Evolutionary conservation across 2,329 filamentous ascomycete species (phyloP), one percentile per base, ranked within the genome.

Genomic region (Ceratocystis harringtonii): DNA sequence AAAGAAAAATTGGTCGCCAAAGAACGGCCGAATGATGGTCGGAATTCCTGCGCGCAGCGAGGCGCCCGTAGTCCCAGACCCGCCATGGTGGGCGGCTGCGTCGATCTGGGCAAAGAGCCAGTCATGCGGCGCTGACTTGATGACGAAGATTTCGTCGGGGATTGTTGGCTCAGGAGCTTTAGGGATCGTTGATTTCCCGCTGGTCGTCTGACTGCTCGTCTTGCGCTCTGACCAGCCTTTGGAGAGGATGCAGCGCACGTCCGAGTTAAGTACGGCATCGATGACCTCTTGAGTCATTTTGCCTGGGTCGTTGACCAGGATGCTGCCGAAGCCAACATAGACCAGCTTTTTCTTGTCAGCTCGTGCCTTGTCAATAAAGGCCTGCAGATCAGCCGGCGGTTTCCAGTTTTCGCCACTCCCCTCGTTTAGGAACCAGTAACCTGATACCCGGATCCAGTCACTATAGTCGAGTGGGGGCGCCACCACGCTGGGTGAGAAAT

Each of bases 1-100:
- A 71, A 95, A 97, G 79, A 99, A 99, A 79, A 88, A 96, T 73
- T 99, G 94, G 71, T 99, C 94, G 4, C 94, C 94, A 72, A 99
- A 99, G 78, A 97, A 99, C 0, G 94, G 94, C 68, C 92, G 89
- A 72, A 97, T 88, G 69, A 99, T 92, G 0, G 94, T 97, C 0
- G 94, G 94, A 4, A 96, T 84, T 1, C 94, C 94, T 0, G 92
- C 92, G 63, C 94, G 83, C 61, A 99, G 78, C 74, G 90, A 95
- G 0, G 94, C 94, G 1, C 94, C 94, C 0, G 94, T 99, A 0
- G 94, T 99, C 1, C 94, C 94, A 3, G 91, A 90, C 4, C 94
- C 94, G 61, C 94, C 94, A 72, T 99, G 94, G 73, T 99, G 94
- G 6, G 89, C 90, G 2, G 89, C 92, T 3, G 92, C 94, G 72